These are phyloP conservation scores for Chamaecyparis obtusa DNA, from an alignment of 75 land plant genomes.

Conservation along the genomic window DNA sequence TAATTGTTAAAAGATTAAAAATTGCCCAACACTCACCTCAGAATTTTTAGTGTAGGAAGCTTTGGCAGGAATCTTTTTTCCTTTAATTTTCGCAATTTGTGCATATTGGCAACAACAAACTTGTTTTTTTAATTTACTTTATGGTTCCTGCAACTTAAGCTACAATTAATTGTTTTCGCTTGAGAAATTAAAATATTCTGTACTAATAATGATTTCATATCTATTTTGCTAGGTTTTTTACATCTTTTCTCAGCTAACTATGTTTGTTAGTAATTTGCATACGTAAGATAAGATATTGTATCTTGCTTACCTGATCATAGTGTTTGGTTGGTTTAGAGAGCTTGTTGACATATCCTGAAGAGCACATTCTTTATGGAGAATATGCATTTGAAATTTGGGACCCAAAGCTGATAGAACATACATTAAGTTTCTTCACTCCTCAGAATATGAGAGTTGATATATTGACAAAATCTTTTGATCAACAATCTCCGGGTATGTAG, in stretches of 20 bases:
- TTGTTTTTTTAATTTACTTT: too few species aligned
- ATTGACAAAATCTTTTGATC: slow-evolving; percentile 58
- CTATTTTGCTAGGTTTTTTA: not conserved
- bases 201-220: not conserved
- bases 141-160: not conserved
- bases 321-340: slow-evolving; percentile 53
- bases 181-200: not conserved
- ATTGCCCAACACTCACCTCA: too few species aligned
- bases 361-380: slow-evolving; percentile 94
- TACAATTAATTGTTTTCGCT: not conserved
- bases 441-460: slow-evolving; percentile 92
- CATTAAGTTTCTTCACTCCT: slow-evolving; percentile 69
- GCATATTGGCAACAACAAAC: too few species aligned
- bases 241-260: not conserved
- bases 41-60: too few species aligned
- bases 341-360: slow-evolving; percentile 68
- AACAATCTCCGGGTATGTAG: slow-evolving; percentile 48
- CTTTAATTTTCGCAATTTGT: too few species aligned
- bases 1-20: too few species aligned
- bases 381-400: slow-evolving; percentile 91
- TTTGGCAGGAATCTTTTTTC: too few species aligned
- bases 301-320: not conserved
- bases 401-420: slow-evolving; percentile 42
- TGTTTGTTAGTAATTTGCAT: not conserved
- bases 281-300: not conserved